Conservation (phyloP, 73 alveolate species). For the Blepharisma stoltei region DNA sequence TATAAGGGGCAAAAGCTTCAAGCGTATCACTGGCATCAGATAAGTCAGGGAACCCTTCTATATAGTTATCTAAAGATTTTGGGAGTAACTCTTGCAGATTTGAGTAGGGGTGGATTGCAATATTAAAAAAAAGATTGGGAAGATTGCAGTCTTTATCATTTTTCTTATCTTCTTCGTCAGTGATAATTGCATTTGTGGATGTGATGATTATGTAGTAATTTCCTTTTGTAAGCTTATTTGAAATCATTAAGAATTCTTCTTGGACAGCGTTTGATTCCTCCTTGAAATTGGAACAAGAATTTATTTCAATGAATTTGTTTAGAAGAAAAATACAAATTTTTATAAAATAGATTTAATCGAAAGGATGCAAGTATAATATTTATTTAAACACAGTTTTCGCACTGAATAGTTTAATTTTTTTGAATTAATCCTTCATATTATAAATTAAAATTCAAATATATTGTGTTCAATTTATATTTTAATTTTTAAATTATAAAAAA, state of each 20-base stretch:
- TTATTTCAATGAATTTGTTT: too few relatives aligned
- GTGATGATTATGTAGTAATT: neutral
- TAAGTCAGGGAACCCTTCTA: neutral
- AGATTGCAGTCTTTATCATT: neutral
- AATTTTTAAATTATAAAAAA: too few relatives aligned
- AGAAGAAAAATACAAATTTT: too few relatives aligned
- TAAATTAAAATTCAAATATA: too few relatives aligned
- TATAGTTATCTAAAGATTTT: neutral
- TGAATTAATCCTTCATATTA: too few relatives aligned
- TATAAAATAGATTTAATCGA: too few relatives aligned
- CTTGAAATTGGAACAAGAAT: neutral
- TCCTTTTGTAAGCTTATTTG: constrained; percentile 4
- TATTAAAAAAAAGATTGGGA: neutral
- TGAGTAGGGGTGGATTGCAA: neutral
- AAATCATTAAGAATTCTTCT: neutral
- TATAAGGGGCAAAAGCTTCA: neutral
- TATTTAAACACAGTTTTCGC: too few relatives aligned
- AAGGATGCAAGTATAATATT: too few relatives aligned
- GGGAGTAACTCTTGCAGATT: neutral
- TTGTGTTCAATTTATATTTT: too few relatives aligned
- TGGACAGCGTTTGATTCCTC: neutral
- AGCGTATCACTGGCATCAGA: neutral
- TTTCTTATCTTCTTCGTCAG: neutral
- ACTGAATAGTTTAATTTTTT: too few relatives aligned
- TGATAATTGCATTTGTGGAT: neutral